phyloP scores from a whole-genome alignment of 306 rosid genomes.

The Pueraria montana region DNA sequence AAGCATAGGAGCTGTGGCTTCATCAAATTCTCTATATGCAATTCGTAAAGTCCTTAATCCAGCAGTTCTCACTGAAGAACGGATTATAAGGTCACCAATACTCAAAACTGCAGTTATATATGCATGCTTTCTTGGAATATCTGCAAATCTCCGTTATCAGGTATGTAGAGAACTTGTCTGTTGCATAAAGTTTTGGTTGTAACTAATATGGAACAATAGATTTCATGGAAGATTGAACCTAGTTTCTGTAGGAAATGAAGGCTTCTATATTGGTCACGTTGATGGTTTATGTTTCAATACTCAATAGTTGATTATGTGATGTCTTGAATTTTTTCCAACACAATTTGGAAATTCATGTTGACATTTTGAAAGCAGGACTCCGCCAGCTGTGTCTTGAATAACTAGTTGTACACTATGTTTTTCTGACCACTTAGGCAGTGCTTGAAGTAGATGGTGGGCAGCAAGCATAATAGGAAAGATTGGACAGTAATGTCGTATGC shows the following conservation, averaged over 20 bases:
- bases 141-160: conserved; percentile 97
- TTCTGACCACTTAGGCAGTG: not conserved
- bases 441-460: not conserved
- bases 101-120: conserved; percentile 85
- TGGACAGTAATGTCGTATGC: conserved; percentile 11
- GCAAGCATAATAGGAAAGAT: conserved; percentile 27
- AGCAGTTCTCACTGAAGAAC: conserved; percentile 56
- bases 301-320: not conserved
- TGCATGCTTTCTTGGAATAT: conserved; percentile 78
- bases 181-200: conserved; percentile 27
- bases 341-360: conserved; percentile 19
- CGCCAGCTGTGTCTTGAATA: conserved; percentile 19
- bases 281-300: conserved; percentile 14
- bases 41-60: conserved; percentile 79
- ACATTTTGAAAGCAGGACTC: conserved; percentile 26
- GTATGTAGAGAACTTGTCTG: conserved; percentile 54
- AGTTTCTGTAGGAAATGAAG: conserved; percentile 43
- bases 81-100: conserved; percentile 75
- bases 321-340: conserved; percentile 19
- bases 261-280: conserved; percentile 12
- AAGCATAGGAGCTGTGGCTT: conserved; percentile 88
- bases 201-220: not conserved
- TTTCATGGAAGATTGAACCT: conserved; percentile 31
- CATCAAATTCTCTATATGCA: conserved; percentile 73
- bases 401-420: not conserved